Percentiles rank a stretch among this genome's conserved stretches.
Evolutionary conservation across 768 basidiomycete species (phyloP).

Genomic region (Lactarius tabidus): DNA sequence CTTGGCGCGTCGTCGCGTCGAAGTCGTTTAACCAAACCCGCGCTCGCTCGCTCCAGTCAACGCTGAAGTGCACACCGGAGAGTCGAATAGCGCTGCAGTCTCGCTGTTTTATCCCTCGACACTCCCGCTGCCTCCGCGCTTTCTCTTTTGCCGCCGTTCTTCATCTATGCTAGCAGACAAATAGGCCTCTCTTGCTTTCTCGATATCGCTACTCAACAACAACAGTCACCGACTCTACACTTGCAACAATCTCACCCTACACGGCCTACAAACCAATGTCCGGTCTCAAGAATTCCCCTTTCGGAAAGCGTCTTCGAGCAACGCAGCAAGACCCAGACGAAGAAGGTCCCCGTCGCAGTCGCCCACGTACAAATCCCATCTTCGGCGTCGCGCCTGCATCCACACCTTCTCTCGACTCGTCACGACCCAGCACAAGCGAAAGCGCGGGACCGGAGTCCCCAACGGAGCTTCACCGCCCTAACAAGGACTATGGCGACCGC

Average conservation of each 20-base stretch:
- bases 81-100: background rate
- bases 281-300: slow-evolving; percentile 78
- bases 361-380: slow-evolving; percentile 50
- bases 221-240: slow-evolving; percentile 25
- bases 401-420: slow-evolving; percentile 55
- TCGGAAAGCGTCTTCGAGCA: slow-evolving; percentile 77
- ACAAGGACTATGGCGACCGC: slow-evolving; percentile 45
- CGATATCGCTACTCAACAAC: slow-evolving; percentile 10
- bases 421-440: slow-evolving; percentile 50
- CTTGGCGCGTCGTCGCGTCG: slow-evolving; percentile 20
- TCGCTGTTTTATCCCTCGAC: background rate
- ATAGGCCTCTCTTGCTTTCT: slow-evolving; percentile 20
- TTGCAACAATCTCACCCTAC: slow-evolving; percentile 19
- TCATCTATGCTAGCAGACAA: slow-evolving; percentile 20
- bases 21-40: slow-evolving; percentile 1
- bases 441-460: slow-evolving; percentile 47
- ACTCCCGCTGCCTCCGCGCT: background rate
- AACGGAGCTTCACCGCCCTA: slow-evolving; percentile 26
- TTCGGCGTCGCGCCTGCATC: slow-evolving; percentile 48
- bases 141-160: background rate
- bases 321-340: slow-evolving; percentile 61
- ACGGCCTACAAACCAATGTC: slow-evolving; percentile 45
- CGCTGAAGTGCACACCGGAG: background rate
- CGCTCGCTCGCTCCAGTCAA: slow-evolving; percentile 3
- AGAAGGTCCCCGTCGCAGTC: slow-evolving; percentile 46